Evolutionary conservation across 805 yeast genomes (phyloP).

Genomic region (Suhomyces vadensis): DNA sequence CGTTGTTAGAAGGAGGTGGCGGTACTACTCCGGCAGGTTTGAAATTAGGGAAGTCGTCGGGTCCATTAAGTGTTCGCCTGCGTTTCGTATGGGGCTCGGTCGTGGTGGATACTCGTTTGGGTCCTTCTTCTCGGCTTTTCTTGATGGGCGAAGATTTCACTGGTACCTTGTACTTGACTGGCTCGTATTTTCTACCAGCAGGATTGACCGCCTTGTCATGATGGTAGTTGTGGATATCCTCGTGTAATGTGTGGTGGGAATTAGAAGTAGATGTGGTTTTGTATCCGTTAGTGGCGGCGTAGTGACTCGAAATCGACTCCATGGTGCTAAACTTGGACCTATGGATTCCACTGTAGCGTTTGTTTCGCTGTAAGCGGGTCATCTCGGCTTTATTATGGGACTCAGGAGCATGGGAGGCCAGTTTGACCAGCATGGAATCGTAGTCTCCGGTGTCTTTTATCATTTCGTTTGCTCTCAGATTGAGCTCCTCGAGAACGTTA

Average conservation of each 20-base stretch:
- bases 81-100: slow-evolving; percentile 23
- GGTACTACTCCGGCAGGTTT: background rate
- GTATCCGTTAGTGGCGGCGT: slow-evolving; percentile 15
- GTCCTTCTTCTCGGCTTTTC: background rate
- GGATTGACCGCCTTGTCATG: background rate
- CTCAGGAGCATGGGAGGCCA: slow-evolving; percentile 5
- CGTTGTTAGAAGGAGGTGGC: background rate
- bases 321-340: slow-evolving; percentile 32
- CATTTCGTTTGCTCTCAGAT: slow-evolving; percentile 41
- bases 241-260: too few relatives aligned
- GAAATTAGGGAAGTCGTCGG: slow-evolving; percentile 31
- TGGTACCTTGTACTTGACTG: background rate
- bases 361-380: slow-evolving; percentile 17
- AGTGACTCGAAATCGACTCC: slow-evolving; percentile 28
- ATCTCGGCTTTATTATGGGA: background rate
- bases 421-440: slow-evolving; percentile 12
- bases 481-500: slow-evolving; percentile 48
- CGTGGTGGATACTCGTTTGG: background rate
- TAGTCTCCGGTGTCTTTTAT: slow-evolving; percentile 16
- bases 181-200: background rate
- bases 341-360: slow-evolving; percentile 36
- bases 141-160: slow-evolving; percentile 5
- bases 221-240: background rate
- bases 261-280: slow-evolving; percentile 1
- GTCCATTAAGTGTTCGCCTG: slow-evolving; percentile 44